Percentiles rank a stretch among this genome's conserved stretches.
Conservation (phyloP, 2,329 filamentous ascomycete genomes). For the Fusarium metavorans region DNA sequence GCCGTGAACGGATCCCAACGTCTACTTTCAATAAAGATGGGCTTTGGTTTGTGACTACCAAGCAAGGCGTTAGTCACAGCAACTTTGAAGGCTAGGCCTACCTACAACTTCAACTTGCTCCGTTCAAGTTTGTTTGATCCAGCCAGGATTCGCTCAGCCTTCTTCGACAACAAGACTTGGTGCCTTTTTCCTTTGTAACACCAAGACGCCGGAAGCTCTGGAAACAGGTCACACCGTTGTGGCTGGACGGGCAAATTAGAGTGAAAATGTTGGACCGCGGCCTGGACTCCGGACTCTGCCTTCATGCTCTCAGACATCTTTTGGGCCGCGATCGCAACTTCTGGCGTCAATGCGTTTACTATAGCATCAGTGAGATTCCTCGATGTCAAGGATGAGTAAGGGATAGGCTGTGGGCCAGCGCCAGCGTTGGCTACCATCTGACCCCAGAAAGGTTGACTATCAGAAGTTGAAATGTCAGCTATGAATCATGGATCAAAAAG, state of each 20-base stretch:
- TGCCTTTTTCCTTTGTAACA: not conserved
- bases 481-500: not conserved
- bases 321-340: not conserved
- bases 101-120: constrained; percentile 1
- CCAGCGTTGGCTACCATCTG: not conserved
- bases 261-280: constrained; percentile 4
- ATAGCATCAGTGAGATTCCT: not conserved
- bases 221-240: not conserved
- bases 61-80: not conserved
- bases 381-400: not conserved
- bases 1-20: constrained; percentile 6
- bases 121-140: not conserved
- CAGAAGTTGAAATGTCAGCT: not conserved
- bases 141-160: not conserved
- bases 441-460: constrained; percentile 8
- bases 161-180: not conserved
- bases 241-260: not conserved
- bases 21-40: not conserved
- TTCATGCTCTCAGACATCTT: not conserved
- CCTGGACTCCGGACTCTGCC: not conserved
- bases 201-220: not conserved
- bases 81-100: not conserved
- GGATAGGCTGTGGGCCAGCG: not conserved
- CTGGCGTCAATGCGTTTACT: not conserved
- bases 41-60: not conserved